Percentiles rank a stretch among this genome's conserved stretches.
Conservation (phyloP, 192 early-diverging fungal genomes). For the Gryganskiella cystojenkinii region DNA sequence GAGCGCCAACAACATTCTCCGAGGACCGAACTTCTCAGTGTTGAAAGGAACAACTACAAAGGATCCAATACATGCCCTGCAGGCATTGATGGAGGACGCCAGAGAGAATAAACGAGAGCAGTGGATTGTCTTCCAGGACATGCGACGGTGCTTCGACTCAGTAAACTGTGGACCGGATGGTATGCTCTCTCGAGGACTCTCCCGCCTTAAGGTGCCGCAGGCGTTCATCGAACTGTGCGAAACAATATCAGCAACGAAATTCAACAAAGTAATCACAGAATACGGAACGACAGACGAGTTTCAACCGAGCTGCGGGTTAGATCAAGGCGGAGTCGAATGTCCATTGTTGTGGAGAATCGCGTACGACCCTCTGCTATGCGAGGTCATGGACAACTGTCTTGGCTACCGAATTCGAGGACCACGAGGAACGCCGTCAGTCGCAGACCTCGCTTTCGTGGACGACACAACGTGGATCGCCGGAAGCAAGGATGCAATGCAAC, state of each 20-base stretch:
- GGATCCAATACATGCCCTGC: conserved; percentile 28
- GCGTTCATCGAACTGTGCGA: conserved; percentile 12
- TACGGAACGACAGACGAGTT: conserved; percentile 25
- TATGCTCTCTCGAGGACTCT: conserved; percentile 4
- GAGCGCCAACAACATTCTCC: conserved; percentile 3
- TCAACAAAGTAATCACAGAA: conserved; percentile 27
- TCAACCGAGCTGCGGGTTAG: conserved; percentile 19
- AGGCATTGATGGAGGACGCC: conserved; percentile 20
- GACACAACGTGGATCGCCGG: conserved; percentile 16
- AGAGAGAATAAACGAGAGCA: conserved; percentile 17
- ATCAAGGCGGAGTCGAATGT: conserved; percentile 38
- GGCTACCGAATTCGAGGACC: background rate
- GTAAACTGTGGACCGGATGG: conserved; percentile 11
- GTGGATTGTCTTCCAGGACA: conserved; percentile 34
- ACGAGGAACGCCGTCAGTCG: background rate
- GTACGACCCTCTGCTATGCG: conserved; percentile 17
- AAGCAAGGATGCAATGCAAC: background rate
- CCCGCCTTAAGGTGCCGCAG: conserved; percentile 7
- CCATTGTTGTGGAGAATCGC: conserved; percentile 24
- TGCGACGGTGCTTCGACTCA: conserved; percentile 33
- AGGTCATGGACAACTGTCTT: background rate
- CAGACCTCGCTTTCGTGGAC: conserved; percentile 5
- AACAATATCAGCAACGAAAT: conserved; percentile 9
- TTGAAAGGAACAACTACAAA: conserved; percentile 28
- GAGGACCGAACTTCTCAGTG: conserved; percentile 26